Evolutionary conservation across 208 protist genomes (phyloP).

Genomic region (Leishmania amazonensis): DNA sequence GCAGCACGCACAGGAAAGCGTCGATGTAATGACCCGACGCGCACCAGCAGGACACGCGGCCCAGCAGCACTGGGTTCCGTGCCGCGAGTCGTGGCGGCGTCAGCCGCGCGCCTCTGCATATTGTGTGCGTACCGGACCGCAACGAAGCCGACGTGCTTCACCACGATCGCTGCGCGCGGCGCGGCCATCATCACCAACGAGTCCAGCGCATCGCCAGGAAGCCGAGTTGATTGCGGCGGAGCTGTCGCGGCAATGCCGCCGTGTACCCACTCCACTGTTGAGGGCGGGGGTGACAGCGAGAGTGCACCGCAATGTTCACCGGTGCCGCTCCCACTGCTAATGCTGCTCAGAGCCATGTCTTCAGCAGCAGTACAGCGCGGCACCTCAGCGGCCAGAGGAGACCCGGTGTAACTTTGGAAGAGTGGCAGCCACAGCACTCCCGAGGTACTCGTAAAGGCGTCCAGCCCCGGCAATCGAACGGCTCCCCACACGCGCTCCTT

Average conservation of each 20-base stretch:
- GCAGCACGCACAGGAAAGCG: neutral
- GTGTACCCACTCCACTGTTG: neutral
- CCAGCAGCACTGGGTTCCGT: neutral
- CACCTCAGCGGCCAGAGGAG: conserved; percentile 2
- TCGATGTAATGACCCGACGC: conserved; percentile 14
- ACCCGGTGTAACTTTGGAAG: conserved; percentile 7
- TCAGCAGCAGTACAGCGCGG: neutral
- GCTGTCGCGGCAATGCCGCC: neutral
- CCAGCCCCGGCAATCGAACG: conserved; percentile 18
- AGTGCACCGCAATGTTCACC: neutral
- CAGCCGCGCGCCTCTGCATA: conserved; percentile 20
- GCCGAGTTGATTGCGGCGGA: neutral
- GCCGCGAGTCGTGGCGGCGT: neutral
- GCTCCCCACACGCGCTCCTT: conserved; percentile 19
- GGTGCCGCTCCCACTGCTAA: neutral
- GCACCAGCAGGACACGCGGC: conserved; percentile 15
- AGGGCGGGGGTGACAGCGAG: neutral
- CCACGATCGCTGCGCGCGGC: neutral
- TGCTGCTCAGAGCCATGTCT: neutral
- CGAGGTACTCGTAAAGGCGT: conserved; percentile 11
- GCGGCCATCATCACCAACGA: neutral
- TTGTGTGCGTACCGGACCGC: conserved; percentile 56
- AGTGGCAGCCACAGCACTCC: conserved; percentile 38
- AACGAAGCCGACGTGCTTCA: conserved; percentile 39
- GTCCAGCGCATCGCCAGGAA: neutral